Evolutionary conservation across 495 filamentous ascomycete genomes (phyloP).

Genomic region (Annulohypoxylon moriforme): DNA sequence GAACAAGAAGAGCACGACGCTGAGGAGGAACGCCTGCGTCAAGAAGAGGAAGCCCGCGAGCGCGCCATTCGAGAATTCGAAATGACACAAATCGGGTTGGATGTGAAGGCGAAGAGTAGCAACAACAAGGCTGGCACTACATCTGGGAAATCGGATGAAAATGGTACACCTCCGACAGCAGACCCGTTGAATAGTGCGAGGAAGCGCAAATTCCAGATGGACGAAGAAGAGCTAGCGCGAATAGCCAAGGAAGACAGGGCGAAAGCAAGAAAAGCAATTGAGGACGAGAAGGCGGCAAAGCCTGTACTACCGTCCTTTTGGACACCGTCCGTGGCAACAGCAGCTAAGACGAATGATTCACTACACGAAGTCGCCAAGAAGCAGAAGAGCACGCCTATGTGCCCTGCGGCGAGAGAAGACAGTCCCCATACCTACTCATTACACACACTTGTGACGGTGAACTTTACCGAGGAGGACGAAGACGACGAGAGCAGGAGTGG

Average conservation of each 20-base stretch:
- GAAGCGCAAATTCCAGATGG: slow-evolving; percentile 86
- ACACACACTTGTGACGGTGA: slow-evolving; percentile 80
- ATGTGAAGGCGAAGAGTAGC: slow-evolving; percentile 58
- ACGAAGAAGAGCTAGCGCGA: slow-evolving; percentile 79
- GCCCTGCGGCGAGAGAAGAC: slow-evolving; percentile 78
- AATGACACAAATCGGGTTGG: slow-evolving; percentile 75
- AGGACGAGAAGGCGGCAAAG: slow-evolving; percentile 80
- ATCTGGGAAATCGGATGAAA: slow-evolving; percentile 21
- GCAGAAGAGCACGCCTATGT: slow-evolving; percentile 77
- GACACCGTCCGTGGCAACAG: slow-evolving; percentile 87
- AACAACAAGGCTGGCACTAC: slow-evolving; percentile 39
- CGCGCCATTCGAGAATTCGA: slow-evolving; percentile 72
- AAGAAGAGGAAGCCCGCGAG: slow-evolving; percentile 69
- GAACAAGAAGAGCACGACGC: slow-evolving; percentile 68
- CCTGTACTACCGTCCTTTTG: slow-evolving; percentile 91
- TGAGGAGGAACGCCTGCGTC: slow-evolving; percentile 62
- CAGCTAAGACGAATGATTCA: slow-evolving; percentile 59
- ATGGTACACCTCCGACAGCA: neutral
- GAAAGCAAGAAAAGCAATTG: slow-evolving; percentile 73
- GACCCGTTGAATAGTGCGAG: slow-evolving; percentile 42
- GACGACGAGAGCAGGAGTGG: slow-evolving; percentile 41
- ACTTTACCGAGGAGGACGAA: slow-evolving; percentile 82
- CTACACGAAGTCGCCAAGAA: slow-evolving; percentile 70
- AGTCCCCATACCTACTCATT: slow-evolving; percentile 82
- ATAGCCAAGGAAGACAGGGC: slow-evolving; percentile 76